phyloP scores from a whole-genome alignment of 75 land plant species.

The Larix kaempferi region DNA sequence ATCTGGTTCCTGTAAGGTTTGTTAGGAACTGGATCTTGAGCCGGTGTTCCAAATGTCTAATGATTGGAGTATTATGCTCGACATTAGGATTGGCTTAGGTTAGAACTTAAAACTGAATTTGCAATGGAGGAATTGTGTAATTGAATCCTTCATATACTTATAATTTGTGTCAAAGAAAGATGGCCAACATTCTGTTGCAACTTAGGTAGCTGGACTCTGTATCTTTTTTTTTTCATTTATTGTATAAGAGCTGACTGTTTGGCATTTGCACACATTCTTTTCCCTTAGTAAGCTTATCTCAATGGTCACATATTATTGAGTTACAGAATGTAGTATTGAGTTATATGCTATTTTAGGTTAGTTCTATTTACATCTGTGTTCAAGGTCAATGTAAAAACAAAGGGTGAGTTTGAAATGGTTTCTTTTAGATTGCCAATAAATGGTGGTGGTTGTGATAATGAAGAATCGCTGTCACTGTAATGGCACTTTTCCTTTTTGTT shows the following conservation, averaged over 20 bases:
- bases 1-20: neutral
- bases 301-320: neutral
- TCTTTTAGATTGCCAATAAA: neutral
- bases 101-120: neutral
- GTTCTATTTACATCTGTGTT: neutral
- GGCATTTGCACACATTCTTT: neutral
- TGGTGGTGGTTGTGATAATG: neutral
- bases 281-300: neutral
- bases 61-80: neutral
- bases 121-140: neutral
- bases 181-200: slow-evolving; percentile 2
- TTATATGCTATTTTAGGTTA: neutral
- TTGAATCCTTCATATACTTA: neutral
- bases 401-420: neutral
- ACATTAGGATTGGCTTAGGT: neutral
- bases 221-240: neutral
- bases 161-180: slow-evolving; percentile 1
- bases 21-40: neutral
- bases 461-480: neutral
- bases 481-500: too few species aligned
- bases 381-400: neutral
- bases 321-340: neutral
- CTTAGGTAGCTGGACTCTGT: slow-evolving; percentile 7
- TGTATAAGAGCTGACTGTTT: neutral
- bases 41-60: neutral